Conservation (phyloP, 768 basidiomycete species). For the Exsudoporus frostii region DNA sequence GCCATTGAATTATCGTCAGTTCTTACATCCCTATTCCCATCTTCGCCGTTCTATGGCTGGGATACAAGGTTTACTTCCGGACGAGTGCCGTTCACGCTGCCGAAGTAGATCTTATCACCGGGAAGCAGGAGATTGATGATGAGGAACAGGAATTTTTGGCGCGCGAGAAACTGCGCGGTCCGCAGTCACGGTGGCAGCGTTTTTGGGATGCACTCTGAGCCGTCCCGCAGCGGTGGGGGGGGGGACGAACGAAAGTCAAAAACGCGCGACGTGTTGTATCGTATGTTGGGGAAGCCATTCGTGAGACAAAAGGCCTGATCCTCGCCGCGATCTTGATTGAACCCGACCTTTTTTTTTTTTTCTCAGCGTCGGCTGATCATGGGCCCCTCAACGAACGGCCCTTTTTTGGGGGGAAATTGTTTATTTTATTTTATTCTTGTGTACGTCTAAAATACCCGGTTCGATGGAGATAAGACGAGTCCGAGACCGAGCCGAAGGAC, state of each 20-base stretch:
- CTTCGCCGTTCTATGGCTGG: conserved; percentile 10
- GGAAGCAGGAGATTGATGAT: conserved; percentile 57
- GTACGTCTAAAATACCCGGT: neutral
- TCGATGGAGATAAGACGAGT: conserved; percentile 24
- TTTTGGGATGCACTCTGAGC: conserved; percentile 13
- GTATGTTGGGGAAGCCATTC: too few relatives aligned
- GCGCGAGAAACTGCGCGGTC: conserved; percentile 42
- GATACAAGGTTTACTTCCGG: conserved; percentile 26
- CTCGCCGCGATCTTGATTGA: neutral
- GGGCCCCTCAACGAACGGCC: too few relatives aligned
- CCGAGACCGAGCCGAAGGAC: conserved; percentile 16
- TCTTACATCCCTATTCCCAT: conserved; percentile 17
- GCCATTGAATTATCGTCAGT: neutral
- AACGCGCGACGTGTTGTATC: too few relatives aligned
- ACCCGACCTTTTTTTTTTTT: too few relatives aligned
- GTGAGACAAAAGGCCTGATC: too few relatives aligned
- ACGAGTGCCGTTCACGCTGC: conserved; percentile 31
- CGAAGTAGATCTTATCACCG: conserved; percentile 59
- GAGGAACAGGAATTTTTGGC: conserved; percentile 52
- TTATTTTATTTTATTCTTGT: too few relatives aligned
- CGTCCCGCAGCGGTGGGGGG: too few relatives aligned
- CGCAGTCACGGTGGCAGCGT: conserved; percentile 14
- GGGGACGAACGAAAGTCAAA: too few relatives aligned
- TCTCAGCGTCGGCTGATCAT: too few relatives aligned
- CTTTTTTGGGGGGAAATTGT: too few relatives aligned